Conservation (phyloP, 2,329 filamentous ascomycete genomes). For the Xylariaceae sp. region DNA sequence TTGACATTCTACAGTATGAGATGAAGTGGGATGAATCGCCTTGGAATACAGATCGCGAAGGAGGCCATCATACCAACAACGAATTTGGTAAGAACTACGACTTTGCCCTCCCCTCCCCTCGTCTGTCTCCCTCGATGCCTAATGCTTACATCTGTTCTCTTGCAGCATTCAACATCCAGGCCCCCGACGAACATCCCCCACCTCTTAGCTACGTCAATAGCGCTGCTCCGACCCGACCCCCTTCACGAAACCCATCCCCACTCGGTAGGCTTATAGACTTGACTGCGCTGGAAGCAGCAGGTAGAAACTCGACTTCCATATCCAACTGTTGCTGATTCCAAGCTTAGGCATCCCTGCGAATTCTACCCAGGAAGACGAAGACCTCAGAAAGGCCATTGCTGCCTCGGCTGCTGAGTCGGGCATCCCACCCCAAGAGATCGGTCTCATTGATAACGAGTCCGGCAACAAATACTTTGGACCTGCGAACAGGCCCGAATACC, state of each 20-base stretch:
- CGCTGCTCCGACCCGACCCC: conserved; percentile 56
- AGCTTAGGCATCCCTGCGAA: conserved; percentile 36
- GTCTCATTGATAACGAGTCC: conserved; percentile 40
- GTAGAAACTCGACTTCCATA: conserved; percentile 31
- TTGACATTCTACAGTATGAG: conserved; percentile 36
- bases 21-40: conserved; percentile 54
- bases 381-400: conserved; percentile 53
- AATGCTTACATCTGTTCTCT: conserved; percentile 12
- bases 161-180: conserved; percentile 54
- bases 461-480: conserved; percentile 54
- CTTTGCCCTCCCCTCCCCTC: neutral
- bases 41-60: conserved; percentile 52
- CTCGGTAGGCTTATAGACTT: conserved; percentile 50
- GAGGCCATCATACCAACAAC: conserved; percentile 39
- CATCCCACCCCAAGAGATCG: conserved; percentile 48
- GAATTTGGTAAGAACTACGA: conserved; percentile 36
- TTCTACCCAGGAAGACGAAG: conserved; percentile 47
- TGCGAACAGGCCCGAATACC: conserved; percentile 53
- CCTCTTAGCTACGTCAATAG: conserved; percentile 38
- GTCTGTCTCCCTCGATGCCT: neutral
- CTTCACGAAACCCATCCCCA: conserved; percentile 57
- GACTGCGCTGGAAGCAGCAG: conserved; percentile 39
- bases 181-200: conserved; percentile 42
- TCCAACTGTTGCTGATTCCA: conserved; percentile 23
- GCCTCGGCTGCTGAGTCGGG: conserved; percentile 53